A percentile compares a stretch with the other conserved stretches of the same genome.
phyloP scores from a whole-genome alignment of 805 yeast species.

The Wickerhamomyces ciferrii region DNA sequence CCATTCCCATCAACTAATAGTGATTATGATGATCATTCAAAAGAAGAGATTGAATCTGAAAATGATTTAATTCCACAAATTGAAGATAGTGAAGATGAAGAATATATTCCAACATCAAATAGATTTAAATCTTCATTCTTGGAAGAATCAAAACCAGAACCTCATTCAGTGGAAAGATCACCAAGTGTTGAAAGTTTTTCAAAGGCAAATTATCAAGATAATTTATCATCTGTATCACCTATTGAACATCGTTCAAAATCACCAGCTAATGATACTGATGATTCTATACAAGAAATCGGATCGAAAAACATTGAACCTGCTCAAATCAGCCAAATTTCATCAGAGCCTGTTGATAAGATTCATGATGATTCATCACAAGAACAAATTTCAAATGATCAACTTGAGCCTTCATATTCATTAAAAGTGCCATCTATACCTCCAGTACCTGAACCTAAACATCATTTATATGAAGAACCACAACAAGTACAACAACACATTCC shows the following conservation, averaged over 20 bases:
- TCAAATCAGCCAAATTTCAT: not conserved
- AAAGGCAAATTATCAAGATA: not conserved
- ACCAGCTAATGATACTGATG: not conserved
- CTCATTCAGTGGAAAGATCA: not conserved
- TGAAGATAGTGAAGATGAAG: conserved; percentile 5
- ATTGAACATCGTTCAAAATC: not conserved
- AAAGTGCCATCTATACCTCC: not conserved
- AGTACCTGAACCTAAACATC: not conserved
- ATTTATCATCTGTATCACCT: not conserved
- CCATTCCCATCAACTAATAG: conserved; percentile 5
- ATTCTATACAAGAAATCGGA: not conserved
- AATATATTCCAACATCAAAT: not conserved
- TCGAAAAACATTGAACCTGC: not conserved
- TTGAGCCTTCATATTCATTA: not conserved
- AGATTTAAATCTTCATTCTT: not conserved
- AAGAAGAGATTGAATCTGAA: not conserved
- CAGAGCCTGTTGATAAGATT: not conserved
- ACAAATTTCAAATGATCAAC: not conserved
- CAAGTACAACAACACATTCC: not conserved
- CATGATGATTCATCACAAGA: not conserved
- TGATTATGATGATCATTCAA: not conserved
- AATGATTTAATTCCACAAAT: not conserved
- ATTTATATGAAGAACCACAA: not conserved
- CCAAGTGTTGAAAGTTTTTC: not conserved
- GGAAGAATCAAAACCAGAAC: not conserved